Evolutionary conservation across 2,329 filamentous ascomycete species (phyloP), one percentile per base, ranked within the genome.

Genomic region (Aspergillus spinulosporus): DNA sequence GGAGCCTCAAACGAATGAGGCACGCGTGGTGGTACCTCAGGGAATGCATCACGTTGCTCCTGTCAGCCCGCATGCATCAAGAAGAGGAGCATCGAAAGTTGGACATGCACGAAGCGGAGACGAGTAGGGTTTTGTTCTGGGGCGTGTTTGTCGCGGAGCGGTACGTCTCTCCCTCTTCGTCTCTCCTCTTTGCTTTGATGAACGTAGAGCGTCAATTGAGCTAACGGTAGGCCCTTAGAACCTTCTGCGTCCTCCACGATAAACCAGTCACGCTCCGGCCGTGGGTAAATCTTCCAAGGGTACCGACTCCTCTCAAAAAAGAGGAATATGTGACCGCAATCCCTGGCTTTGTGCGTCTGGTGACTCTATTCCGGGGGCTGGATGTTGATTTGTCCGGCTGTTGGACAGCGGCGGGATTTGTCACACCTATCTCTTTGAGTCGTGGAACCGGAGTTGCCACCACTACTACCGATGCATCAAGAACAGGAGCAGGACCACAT

Each of bases 11-110:
- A 29, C 47, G 34, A 14, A 40, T 45, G n/a, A 44, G 11, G 4
- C 34, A 55, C 11, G 52, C 52, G 31, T 55, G 52, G 52, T 55
- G 47, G 40, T 55, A 55, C 32, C 46, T 55, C 6, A 29, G 52
- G 0, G 52, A 55, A 26, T 39, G 46, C 9, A 55, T 55, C 15
- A 31, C 52, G 1, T 5, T 55, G 4, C 15, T 49, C 26, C 4
- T 55, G 5, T 44, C 52, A 8, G 26, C 14, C 15, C 47, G 47
- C 8, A 26, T 55, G 14, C 52, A 55, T n/a, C 39, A 47, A 2
- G 46, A 45, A 15, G 46, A 45, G 12, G 46, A 45, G 12, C 45
- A 50, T 34, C 26, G 5, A 31, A 12, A 9, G 4, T 32, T 50
- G 7, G 46, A 39, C n/a, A 15, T 26, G n/a, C 4, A 14, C 5